These are phyloP conservation scores for Boletus tomentosulus DNA, from an alignment of 768 basidiomycete genomes.

Conservation along the genomic window DNA sequence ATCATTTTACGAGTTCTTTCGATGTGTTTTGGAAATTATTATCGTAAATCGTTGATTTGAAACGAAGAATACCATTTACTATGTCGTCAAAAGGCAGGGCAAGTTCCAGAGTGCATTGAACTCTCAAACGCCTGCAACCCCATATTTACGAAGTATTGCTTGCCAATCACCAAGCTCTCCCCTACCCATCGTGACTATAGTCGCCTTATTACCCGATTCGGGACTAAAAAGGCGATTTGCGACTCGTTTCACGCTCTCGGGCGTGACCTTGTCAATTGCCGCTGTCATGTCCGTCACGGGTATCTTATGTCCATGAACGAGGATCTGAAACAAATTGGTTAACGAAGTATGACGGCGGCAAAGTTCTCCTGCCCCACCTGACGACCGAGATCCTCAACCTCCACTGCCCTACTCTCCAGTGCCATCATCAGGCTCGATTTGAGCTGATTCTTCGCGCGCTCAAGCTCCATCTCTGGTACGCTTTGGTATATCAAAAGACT, in stretches of 20 bases:
- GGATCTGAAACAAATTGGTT: conserved; percentile 44
- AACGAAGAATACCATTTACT: not conserved
- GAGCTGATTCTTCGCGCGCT: conserved; percentile 92
- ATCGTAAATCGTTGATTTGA: not conserved
- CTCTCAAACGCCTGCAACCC: conserved; percentile 41
- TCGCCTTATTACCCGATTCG: conserved; percentile 58
- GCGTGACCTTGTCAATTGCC: conserved; percentile 73
- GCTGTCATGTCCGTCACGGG: conserved; percentile 88
- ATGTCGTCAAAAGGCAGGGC: not conserved
- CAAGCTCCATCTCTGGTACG: conserved; percentile 65
- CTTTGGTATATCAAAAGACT: conserved; percentile 72
- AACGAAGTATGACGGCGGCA: not conserved
- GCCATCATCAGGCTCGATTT: conserved; percentile 94
- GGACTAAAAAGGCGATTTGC: conserved; percentile 73
- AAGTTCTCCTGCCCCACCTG: conserved; percentile 48
- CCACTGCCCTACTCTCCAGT: conserved; percentile 78
- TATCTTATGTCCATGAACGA: conserved; percentile 83
- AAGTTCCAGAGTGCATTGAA: not conserved
- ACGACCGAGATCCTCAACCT: conserved; percentile 87
- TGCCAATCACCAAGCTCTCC: conserved; percentile 71
- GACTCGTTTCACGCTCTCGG: conserved; percentile 68
- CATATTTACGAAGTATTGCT: conserved; percentile 64
- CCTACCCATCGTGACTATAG: conserved; percentile 80
- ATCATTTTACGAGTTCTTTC: not conserved
- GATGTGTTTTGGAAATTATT: not conserved